Base-by-base conservation (phyloP, 345 rosid species). In the Brassica carinata region DNA sequence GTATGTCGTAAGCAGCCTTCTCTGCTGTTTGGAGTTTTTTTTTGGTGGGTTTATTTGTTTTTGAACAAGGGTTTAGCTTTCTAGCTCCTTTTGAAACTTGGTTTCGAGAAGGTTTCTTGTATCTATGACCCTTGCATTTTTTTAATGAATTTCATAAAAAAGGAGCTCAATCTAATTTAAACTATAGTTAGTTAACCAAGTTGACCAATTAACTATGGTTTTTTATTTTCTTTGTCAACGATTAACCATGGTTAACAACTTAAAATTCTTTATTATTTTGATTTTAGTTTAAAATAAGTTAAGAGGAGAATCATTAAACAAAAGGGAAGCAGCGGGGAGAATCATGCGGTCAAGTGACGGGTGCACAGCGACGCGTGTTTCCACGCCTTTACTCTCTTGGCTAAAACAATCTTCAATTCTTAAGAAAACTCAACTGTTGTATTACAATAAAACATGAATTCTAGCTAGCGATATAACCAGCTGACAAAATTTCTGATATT, bases 191-290 rank as follows among this genome's bases (percentile, higher is more conserved):
- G 67, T 51, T 75, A 80, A 69, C 51, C 29, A 63, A 69, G 79
- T 69, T 80, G 75, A 80, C 83, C 48, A 63, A 27, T 64, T 75
- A 80, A 69, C 71, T 70, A 80, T 80, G 61, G 79, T 74, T 43
- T 64, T 72, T 18, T 2, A n/a, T 17, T 17, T 31, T 64, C 33
- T 72, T 38, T 72, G 73, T 72, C 77, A 78, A 72, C 77, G 77
- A 72, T 66, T 8, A 78, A 59, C 67, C 34, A 79, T 68, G 57
- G 83, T 67, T 67, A 61, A 51, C 71, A 74, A 58, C 57, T 68
- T 23, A 18, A 38, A 55, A 30, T 64, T 36, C 2, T 78, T 11
- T 72, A 45, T 19, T 31, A 14, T 61, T 27, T 48, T 19, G 40
- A 64, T 64, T 23, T 23, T 61, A 76, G 31, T 34, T 33, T 30